Percentiles rank a stretch among this genome's conserved stretches.
Conservation (phyloP, 208 protist genomes). For the Leishmania martiniquensis region DNA sequence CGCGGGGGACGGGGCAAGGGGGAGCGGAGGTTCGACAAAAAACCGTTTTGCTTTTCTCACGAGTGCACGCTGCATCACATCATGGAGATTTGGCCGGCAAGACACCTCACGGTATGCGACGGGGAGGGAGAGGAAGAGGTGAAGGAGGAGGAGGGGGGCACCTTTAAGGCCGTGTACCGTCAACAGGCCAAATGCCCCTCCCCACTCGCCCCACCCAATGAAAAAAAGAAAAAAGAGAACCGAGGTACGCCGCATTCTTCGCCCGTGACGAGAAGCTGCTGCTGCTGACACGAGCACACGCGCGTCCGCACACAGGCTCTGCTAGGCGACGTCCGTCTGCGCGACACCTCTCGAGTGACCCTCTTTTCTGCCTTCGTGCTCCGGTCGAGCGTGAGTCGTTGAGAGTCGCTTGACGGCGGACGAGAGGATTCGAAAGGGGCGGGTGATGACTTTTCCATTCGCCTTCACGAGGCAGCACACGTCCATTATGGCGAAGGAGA, state of each 20-base stretch:
- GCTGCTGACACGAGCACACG: neutral
- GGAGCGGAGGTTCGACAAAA: neutral
- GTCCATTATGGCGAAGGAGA: neutral
- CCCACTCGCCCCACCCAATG: no score
- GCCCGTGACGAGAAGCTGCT: neutral
- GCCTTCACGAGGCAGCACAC: neutral
- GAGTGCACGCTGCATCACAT: neutral
- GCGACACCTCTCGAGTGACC: neutral
- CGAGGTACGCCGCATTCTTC: neutral
- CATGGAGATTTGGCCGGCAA: neutral
- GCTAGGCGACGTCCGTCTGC: neutral
- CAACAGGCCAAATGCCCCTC: neutral
- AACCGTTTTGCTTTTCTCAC: neutral
- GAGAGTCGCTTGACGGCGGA: neutral
- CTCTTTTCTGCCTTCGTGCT: neutral
- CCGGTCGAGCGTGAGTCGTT: neutral
- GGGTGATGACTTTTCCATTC: neutral
- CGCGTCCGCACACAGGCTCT: neutral
- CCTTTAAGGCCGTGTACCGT: neutral
- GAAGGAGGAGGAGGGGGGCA: neutral
- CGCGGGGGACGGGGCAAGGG: no score
- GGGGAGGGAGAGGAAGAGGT: neutral
- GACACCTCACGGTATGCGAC: neutral
- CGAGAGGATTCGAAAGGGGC: neutral
- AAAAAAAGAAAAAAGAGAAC: neutral